Evolutionary conservation across 75 land plant genomes (phyloP).

Genomic region (Sequoia sempervirens): DNA sequence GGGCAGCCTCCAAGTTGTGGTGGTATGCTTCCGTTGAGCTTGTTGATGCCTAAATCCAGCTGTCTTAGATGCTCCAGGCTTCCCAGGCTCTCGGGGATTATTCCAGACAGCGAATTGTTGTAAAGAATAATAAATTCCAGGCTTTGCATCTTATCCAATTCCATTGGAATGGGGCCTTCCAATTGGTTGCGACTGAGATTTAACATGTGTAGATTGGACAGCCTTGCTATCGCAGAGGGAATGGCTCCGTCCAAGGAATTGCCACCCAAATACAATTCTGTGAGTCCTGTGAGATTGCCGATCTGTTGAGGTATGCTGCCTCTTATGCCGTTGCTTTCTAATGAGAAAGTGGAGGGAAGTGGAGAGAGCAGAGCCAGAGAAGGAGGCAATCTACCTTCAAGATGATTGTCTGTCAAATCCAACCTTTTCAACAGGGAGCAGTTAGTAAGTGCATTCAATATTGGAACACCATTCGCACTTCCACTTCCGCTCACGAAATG

Average conservation of each 20-base stretch:
- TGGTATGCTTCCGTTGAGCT: slow-evolving; percentile 38
- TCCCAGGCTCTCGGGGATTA: slow-evolving; percentile 41
- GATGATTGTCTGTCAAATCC: slow-evolving; percentile 7
- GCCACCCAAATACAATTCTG: not conserved
- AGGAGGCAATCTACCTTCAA: slow-evolving; percentile 11
- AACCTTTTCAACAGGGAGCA: not conserved
- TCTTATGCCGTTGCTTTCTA: not conserved
- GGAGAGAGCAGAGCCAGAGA: not conserved
- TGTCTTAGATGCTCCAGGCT: slow-evolving; percentile 30
- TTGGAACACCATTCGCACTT: not conserved
- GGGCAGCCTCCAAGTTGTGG: slow-evolving; percentile 31
- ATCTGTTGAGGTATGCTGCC: not conserved
- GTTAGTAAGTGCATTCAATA: not conserved
- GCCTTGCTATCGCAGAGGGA: not conserved
- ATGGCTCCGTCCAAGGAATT: not conserved
- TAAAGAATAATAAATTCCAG: slow-evolving; percentile 28
- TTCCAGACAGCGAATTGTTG: slow-evolving; percentile 46
- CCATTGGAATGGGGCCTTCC: slow-evolving; percentile 14
- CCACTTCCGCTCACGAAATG: not conserved
- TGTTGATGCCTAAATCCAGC: slow-evolving; percentile 50
- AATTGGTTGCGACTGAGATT: slow-evolving; percentile 9
- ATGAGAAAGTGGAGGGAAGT: no score
- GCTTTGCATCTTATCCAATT: slow-evolving; percentile 6
- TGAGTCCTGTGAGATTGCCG: not conserved
- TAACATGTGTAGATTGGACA: no score